Conservation (phyloP, 257 asterid species). For the Fraxinus anomala region DNA sequence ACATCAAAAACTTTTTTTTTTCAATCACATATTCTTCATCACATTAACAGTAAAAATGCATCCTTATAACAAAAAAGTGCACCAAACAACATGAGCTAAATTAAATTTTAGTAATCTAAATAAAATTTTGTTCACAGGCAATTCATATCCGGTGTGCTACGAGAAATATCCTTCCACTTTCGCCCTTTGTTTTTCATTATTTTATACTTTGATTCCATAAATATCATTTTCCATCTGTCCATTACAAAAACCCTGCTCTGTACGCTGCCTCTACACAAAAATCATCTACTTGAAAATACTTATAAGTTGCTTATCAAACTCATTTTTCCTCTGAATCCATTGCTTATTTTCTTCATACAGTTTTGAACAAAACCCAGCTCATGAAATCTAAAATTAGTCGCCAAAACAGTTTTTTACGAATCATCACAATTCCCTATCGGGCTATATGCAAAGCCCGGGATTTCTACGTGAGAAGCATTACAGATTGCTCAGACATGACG, state of each 20-base stretch:
- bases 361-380: not conserved
- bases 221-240: not conserved
- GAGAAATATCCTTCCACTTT: not conserved
- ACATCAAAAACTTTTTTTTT: too few relatives aligned
- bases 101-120: too few relatives aligned
- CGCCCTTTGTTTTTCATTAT: not conserved
- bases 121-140: too few relatives aligned
- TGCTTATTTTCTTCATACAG: too few relatives aligned
- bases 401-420: not conserved
- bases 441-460: slow-evolving; percentile 42
- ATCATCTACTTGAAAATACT: not conserved
- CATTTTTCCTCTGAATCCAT: slow-evolving; percentile 11
- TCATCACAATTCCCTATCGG: slow-evolving; percentile 9
- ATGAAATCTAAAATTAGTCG: not conserved
- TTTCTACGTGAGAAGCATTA: slow-evolving; percentile 44
- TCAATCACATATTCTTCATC: too few relatives aligned
- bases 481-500: slow-evolving; percentile 18
- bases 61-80: too few relatives aligned
- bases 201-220: not conserved
- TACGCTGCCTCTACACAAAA: not conserved
- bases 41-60: too few relatives aligned
- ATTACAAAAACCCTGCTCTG: not conserved
- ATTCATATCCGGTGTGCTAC: not conserved
- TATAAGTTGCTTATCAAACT: not conserved
- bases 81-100: too few relatives aligned